These are phyloP conservation scores for Kappamyces sp. DNA, from an alignment of 192 early-diverging fungal genomes.

Conservation along the genomic window DNA sequence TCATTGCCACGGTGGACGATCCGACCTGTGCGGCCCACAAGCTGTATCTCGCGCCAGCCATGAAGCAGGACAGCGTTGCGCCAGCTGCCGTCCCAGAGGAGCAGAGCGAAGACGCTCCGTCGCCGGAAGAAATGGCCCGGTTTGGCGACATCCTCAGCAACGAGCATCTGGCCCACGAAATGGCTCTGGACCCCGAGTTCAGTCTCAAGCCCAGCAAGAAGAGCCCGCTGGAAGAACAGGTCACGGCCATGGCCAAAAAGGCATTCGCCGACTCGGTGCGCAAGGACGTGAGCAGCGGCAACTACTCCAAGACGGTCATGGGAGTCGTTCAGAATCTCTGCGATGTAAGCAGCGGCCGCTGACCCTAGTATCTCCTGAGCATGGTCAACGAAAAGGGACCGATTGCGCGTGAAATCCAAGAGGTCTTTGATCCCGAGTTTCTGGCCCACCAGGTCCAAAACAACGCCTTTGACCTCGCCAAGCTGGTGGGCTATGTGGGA, in stretches of 20 bases:
- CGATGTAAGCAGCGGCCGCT: conserved; percentile 41
- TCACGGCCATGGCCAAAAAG: conserved; percentile 53
- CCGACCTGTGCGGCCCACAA: neutral
- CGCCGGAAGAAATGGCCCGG: conserved; percentile 28
- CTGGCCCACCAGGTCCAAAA: conserved; percentile 60
- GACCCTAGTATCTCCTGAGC: conserved; percentile 50
- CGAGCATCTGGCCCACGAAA: conserved; percentile 68
- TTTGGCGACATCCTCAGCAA: conserved; percentile 48
- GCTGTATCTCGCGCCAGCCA: neutral
- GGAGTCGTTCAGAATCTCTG: conserved; percentile 50
- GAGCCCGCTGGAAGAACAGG: conserved; percentile 43
- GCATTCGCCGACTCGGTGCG: conserved; percentile 67
- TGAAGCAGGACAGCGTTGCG: neutral
- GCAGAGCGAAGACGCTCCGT: conserved; percentile 21
- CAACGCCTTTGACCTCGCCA: conserved; percentile 48
- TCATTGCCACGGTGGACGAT: conserved; percentile 6
- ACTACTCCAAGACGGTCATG: conserved; percentile 42
- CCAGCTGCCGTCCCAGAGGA: conserved; percentile 2
- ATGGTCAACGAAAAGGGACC: conserved; percentile 54
- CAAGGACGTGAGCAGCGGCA: conserved; percentile 48
- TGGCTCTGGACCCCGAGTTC: conserved; percentile 69
- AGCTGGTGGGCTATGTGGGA: conserved; percentile 39
- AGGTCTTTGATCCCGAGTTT: conserved; percentile 60
- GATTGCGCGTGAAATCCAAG: conserved; percentile 52
- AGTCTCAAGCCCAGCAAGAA: conserved; percentile 41